Percentiles rank a stretch among this genome's conserved stretches.
These are phyloP conservation scores for Saccharata proteae DNA, from an alignment of 2,329 filamentous ascomycete species.

Conservation along the genomic window DNA sequence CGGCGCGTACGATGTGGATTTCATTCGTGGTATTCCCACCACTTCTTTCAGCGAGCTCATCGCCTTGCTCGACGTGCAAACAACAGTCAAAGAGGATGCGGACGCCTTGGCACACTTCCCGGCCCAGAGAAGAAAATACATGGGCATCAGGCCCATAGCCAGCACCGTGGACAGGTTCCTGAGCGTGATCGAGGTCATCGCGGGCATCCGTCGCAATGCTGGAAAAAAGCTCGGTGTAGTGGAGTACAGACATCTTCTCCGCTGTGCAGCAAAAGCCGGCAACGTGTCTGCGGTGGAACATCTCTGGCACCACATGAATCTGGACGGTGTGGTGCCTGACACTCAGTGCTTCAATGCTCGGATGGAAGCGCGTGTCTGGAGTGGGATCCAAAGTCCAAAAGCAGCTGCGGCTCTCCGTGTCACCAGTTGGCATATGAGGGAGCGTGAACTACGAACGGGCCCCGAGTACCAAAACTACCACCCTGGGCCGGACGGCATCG, in stretches of 20 bases:
- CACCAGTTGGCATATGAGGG: conserved; percentile 18
- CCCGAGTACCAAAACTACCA: conserved; percentile 13
- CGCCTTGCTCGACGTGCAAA: conserved; percentile 47
- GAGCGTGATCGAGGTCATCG: conserved; percentile 24
- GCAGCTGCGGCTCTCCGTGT: conserved; percentile 15
- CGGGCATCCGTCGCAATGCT: conserved; percentile 23
- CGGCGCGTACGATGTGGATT: conserved; percentile 13
- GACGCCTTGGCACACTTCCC: conserved; percentile 15
- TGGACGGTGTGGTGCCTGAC: conserved; percentile 30
- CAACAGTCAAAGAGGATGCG: too few species aligned
- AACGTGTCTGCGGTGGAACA: conserved; percentile 29
- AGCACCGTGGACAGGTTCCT: conserved; percentile 26
- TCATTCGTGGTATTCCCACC: conserved; percentile 33
- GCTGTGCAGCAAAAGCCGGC: conserved; percentile 37
- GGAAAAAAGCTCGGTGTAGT: conserved; percentile 28
- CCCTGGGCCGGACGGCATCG: conserved; percentile 18
- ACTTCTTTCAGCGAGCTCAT: conserved; percentile 53
- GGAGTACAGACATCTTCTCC: conserved; percentile 43
- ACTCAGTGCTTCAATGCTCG: conserved; percentile 43
- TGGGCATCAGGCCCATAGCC: too few species aligned
- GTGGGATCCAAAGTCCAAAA: conserved; percentile 20
- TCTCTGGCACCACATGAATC: conserved; percentile 35
- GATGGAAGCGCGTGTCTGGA: conserved; percentile 39
- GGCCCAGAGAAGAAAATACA: conserved; percentile 11
- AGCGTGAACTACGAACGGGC: conserved; percentile 9